Conservation (phyloP, 2,329 filamentous ascomycete genomes). For the Elsinoe fawcettii region DNA sequence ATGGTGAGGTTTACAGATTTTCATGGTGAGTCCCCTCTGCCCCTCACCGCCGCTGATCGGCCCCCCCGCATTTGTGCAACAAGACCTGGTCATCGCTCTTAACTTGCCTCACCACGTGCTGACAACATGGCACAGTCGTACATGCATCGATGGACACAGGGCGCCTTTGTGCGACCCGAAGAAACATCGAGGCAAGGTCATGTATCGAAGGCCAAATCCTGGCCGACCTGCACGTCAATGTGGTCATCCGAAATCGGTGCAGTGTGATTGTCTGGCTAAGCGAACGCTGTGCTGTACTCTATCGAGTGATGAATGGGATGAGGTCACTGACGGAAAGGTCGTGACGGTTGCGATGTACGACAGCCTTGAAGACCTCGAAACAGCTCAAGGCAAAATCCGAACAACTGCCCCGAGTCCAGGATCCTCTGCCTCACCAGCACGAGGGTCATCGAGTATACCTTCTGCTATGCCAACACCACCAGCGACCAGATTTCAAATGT, state of each 20-base stretch:
- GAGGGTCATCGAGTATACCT: background rate
- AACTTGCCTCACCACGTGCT: constrained; percentile 1
- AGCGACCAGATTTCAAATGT: constrained; percentile 12
- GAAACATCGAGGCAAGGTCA: constrained; percentile 17
- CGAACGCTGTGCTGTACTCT: constrained; percentile 16
- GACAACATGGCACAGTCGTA: constrained; percentile 11
- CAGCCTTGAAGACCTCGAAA: constrained; percentile 9
- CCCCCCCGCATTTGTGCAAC: background rate
- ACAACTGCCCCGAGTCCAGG: background rate
- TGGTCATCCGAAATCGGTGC: constrained; percentile 15
- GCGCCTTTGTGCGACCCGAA: constrained; percentile 18
- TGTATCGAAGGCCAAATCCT: constrained; percentile 16
- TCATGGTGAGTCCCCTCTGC: constrained; percentile 15
- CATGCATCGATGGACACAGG: constrained; percentile 18
- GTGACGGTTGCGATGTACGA: constrained; percentile 17
- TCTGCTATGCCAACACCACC: background rate
- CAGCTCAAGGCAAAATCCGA: background rate
- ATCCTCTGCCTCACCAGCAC: background rate
- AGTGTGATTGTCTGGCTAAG: constrained; percentile 17
- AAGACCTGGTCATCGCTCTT: background rate
- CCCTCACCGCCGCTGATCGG: constrained; percentile 3
- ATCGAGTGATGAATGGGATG: constrained; percentile 15
- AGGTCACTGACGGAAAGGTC: constrained; percentile 5
- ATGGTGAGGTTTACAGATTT: constrained; percentile 16
- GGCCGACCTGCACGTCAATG: constrained; percentile 17